Percentiles rank a stretch among this genome's conserved stretches.
Conservation (phyloP, 2,329 filamentous ascomycete species). For the Ophiobolus disseminans region DNA sequence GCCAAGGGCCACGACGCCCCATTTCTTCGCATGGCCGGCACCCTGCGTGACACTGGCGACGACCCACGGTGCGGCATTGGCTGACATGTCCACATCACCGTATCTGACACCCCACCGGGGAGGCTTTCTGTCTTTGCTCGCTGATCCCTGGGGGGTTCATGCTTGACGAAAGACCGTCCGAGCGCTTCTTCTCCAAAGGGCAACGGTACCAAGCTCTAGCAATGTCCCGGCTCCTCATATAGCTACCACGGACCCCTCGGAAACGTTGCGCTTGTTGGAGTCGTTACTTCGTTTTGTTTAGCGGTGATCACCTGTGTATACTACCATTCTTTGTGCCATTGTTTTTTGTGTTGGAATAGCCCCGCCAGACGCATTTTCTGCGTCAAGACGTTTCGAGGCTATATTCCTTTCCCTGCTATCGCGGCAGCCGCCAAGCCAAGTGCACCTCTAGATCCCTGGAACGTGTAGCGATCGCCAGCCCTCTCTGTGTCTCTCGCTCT, state of each 20-base stretch:
- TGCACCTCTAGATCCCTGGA: slow-evolving; percentile 27
- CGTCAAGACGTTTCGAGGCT: not conserved
- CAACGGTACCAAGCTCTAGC: slow-evolving; percentile 5
- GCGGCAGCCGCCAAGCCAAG: slow-evolving; percentile 31
- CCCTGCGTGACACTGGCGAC: slow-evolving; percentile 30
- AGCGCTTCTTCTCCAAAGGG: slow-evolving; percentile 13
- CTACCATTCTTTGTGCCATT: not conserved
- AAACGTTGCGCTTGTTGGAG: slow-evolving; percentile 6
- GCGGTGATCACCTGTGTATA: not conserved
- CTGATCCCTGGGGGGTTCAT: slow-evolving; percentile 14
- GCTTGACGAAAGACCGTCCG: slow-evolving; percentile 19
- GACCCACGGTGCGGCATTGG: slow-evolving; percentile 33
- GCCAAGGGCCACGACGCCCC: slow-evolving; percentile 16
- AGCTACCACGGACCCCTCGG: slow-evolving; percentile 25
- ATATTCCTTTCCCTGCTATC: slow-evolving; percentile 22
- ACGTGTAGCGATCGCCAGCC: slow-evolving; percentile 29
- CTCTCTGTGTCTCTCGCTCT: slow-evolving; percentile 23
- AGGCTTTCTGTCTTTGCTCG: slow-evolving; percentile 23
- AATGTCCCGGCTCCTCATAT: slow-evolving; percentile 14
- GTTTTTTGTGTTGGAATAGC: not conserved
- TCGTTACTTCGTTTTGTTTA: not conserved
- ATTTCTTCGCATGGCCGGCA: not conserved
- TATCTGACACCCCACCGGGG: slow-evolving; percentile 41
- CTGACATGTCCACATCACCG: slow-evolving; percentile 23
- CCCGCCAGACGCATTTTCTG: not conserved